Evolutionary conservation across 768 basidiomycete species (phyloP).

Genomic region (Lactarius hatsudake): DNA sequence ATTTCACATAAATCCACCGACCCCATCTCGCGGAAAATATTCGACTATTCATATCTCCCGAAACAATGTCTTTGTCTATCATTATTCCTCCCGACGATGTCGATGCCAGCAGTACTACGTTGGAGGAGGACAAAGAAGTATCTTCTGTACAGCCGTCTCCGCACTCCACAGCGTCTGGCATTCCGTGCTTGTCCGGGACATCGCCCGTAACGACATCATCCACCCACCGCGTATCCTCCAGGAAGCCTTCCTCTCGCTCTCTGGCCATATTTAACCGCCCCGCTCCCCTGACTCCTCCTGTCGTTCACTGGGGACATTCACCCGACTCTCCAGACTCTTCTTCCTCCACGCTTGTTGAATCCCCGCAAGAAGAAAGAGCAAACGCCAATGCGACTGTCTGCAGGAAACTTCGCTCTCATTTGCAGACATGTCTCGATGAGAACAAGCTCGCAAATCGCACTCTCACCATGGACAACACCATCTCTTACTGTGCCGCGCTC

Average conservation of each 20-base stretch:
- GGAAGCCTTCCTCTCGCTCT: conserved; percentile 13
- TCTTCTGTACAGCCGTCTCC: background rate
- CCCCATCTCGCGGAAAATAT: background rate
- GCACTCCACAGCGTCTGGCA: background rate
- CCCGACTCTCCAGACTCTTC: conserved; percentile 8
- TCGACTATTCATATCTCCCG: background rate
- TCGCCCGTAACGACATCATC: conserved; percentile 3
- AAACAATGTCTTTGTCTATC: conserved; percentile 16
- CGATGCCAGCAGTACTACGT: background rate
- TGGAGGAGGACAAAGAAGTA: background rate
- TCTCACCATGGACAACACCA: conserved; percentile 10
- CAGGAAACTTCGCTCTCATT: conserved; percentile 9
- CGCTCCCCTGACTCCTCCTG: background rate
- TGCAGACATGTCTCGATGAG: conserved; percentile 21
- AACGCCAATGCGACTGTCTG: background rate
- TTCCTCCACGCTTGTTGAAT: conserved; percentile 12
- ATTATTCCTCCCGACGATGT: background rate
- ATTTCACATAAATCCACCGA: conserved; percentile 9
- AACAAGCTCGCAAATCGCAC: conserved; percentile 21
- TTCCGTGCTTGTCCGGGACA: conserved; percentile 2
- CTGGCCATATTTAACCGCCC: conserved; percentile 16
- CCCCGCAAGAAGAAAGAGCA: background rate
- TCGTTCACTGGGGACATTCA: conserved; percentile 11
- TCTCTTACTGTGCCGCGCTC: conserved; percentile 14
- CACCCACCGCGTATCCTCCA: background rate